Evolutionary conservation across 768 basidiomycete species (phyloP).

Genomic region (Rickenella mellea): DNA sequence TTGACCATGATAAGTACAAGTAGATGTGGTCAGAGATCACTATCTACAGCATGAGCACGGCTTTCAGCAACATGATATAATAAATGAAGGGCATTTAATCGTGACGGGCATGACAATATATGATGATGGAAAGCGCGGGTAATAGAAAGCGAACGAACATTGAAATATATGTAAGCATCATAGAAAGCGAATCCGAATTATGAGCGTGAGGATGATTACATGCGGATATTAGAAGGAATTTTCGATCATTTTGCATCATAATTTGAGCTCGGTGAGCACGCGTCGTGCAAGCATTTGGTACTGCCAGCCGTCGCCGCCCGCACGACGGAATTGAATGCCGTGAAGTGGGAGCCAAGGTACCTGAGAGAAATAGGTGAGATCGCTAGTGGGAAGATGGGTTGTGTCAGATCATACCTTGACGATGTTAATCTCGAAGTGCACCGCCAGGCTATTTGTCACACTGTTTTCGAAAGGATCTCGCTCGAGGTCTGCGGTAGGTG

Average conservation of each 20-base stretch:
- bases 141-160: too few species aligned
- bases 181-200: too few species aligned
- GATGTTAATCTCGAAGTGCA: conserved; percentile 94
- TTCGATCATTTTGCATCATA: too few species aligned
- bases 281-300: conserved; percentile 92
- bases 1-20: too few species aligned
- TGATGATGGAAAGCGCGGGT: too few species aligned
- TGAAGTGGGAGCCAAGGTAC: conserved; percentile 90
- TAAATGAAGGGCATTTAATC: too few species aligned
- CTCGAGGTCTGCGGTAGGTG: conserved; percentile 59
- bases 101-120: too few species aligned
- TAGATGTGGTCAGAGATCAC: too few species aligned
- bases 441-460: conserved; percentile 71
- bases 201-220: too few species aligned
- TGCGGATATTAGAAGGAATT: background rate
- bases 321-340: conserved; percentile 90
- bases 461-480: conserved; percentile 63
- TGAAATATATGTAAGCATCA: too few species aligned
- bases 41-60: too few species aligned
- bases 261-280: conserved; percentile 79
- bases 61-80: too few species aligned
- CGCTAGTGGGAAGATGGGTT: background rate
- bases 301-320: conserved; percentile 90
- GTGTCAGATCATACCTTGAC: conserved; percentile 65
- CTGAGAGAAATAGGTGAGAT: conserved; percentile 27